These are phyloP conservation scores for Coniochaeta prunicola DNA, from an alignment of 2,329 filamentous ascomycete genomes.

Conservation along the genomic window DNA sequence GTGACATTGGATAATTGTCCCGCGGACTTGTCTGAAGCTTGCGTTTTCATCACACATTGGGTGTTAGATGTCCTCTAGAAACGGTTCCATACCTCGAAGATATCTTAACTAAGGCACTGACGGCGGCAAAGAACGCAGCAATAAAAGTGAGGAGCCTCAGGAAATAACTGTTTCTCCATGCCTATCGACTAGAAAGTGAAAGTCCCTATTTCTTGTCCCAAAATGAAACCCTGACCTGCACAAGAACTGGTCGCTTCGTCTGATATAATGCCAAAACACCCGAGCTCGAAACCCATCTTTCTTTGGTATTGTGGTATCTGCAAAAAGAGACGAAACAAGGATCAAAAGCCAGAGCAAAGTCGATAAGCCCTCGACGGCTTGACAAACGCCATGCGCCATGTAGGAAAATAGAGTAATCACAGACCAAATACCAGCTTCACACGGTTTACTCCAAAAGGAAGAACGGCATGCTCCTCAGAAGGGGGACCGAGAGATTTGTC, in stretches of 20 bases:
- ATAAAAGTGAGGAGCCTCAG: background rate
- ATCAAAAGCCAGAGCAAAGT: background rate
- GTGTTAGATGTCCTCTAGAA: too few species aligned
- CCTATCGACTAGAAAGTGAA: background rate
- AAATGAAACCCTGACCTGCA: background rate
- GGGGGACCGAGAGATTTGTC: background rate
- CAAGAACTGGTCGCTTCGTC: background rate
- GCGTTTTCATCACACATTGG: too few species aligned
- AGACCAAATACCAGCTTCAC: background rate
- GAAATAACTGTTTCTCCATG: background rate
- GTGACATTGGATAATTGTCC: too few species aligned
- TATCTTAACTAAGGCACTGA: too few species aligned
- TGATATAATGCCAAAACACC: background rate
- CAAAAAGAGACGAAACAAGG: background rate
- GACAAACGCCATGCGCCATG: background rate
- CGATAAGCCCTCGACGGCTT: background rate
- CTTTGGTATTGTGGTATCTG: background rate
- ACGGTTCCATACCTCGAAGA: too few species aligned
- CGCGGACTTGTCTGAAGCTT: too few species aligned
- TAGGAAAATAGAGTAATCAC: background rate
- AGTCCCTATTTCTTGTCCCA: background rate
- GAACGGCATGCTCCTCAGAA: background rate
- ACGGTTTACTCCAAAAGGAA: background rate
- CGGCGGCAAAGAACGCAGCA: background rate
- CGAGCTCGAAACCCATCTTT: background rate